Conservation (phyloP, 208 protist genomes). For the Trypanosomatidae sp. region DNA sequence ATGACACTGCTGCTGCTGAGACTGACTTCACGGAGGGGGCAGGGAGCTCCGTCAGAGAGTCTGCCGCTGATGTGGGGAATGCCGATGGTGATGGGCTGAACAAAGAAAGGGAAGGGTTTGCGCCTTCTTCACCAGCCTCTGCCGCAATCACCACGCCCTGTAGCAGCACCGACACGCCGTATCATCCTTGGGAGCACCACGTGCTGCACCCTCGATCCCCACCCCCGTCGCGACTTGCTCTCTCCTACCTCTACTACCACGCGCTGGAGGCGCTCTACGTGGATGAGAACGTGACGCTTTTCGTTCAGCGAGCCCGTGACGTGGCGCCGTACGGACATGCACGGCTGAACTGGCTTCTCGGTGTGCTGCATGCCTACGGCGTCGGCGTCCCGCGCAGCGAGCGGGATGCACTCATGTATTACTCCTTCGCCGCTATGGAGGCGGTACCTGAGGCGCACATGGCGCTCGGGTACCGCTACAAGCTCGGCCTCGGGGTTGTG, state of each 20-base stretch:
- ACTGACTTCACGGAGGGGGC: neutral
- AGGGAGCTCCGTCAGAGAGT: neutral
- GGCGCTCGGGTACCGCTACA: slow-evolving; percentile 79
- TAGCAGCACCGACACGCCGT: neutral
- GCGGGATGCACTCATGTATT: slow-evolving; percentile 67
- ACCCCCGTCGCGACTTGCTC: slow-evolving; percentile 32
- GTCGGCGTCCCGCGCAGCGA: slow-evolving; percentile 69
- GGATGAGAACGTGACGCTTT: slow-evolving; percentile 50
- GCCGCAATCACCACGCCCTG: neutral
- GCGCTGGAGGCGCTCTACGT: slow-evolving; percentile 64
- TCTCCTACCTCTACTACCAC: slow-evolving; percentile 61
- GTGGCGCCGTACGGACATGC: slow-evolving; percentile 63
- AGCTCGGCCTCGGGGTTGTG: slow-evolving; percentile 50
- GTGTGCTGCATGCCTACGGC: slow-evolving; percentile 75
- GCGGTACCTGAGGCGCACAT: slow-evolving; percentile 72
- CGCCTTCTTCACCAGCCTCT: neutral
- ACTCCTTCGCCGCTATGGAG: slow-evolving; percentile 77
- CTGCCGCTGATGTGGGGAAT: neutral
- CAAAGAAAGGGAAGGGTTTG: neutral
- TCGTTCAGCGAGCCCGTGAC: slow-evolving; percentile 44
- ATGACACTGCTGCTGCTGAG: neutral
- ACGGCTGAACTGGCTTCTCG: slow-evolving; percentile 78
- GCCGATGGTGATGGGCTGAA: neutral
- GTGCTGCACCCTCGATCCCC: neutral
- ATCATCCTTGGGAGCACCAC: neutral